phyloP scores from a whole-genome alignment of 2,329 filamentous ascomycete species.

The Emergomyces africanus region DNA sequence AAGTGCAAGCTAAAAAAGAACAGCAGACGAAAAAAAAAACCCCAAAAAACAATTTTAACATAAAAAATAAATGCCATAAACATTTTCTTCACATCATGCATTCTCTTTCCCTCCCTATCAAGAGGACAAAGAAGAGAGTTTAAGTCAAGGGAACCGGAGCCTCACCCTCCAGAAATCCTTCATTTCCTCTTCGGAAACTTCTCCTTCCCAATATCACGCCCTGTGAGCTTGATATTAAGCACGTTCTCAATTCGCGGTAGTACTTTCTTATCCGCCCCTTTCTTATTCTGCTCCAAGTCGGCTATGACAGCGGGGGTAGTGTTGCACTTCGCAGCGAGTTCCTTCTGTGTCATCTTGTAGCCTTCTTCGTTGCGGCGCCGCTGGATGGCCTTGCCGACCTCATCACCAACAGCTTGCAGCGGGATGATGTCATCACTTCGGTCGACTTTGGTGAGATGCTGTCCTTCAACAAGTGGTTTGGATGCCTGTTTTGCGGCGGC shows the following conservation, averaged over 20 bases:
- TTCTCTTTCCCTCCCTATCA: background rate
- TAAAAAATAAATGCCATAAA: background rate
- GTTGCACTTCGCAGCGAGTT: constrained; percentile 76
- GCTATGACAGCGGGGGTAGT: constrained; percentile 67
- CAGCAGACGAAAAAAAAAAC: background rate
- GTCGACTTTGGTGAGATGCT: constrained; percentile 96
- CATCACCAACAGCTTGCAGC: constrained; percentile 75
- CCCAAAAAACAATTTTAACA: background rate
- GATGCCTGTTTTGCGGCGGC: constrained; percentile 25
- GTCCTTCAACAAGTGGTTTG: constrained; percentile 56
- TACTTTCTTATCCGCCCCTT: constrained; percentile 71
- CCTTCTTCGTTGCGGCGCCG: constrained; percentile 66
- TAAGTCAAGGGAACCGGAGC: background rate
- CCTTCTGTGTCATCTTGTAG: constrained; percentile 94
- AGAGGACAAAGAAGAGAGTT: background rate
- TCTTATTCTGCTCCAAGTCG: constrained; percentile 73
- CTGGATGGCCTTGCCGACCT: constrained; percentile 72
- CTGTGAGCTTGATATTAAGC: constrained; percentile 78
- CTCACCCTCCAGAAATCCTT: constrained; percentile 8
- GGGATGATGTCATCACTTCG: constrained; percentile 95
- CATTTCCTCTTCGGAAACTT: constrained; percentile 67
- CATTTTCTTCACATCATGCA: background rate
- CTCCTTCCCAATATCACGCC: constrained; percentile 71
- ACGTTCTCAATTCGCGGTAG: constrained; percentile 65
- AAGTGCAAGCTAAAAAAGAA: background rate